Conservation (phyloP, 306 rosid species). For the Quercus alba region DNA sequence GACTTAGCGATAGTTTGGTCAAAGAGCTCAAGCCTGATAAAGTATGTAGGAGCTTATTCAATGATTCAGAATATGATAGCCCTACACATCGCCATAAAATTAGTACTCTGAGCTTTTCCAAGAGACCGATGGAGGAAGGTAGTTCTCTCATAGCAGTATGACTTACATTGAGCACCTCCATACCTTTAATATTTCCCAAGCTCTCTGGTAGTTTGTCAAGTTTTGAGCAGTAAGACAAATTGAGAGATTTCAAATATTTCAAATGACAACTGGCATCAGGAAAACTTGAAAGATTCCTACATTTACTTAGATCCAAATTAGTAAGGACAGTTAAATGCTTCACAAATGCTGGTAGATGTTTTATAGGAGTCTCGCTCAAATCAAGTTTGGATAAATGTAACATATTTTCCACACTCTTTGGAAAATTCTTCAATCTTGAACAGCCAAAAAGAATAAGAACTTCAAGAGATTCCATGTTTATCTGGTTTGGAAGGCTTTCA, state of each 20-base stretch:
- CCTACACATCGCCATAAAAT: neutral
- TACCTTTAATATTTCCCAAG: neutral
- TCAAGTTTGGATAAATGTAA: neutral
- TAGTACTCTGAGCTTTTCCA: neutral
- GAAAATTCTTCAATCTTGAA: no score
- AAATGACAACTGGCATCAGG: neutral
- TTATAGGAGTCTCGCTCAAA: neutral
- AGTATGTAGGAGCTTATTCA: neutral
- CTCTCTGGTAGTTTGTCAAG: neutral
- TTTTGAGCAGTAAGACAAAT: neutral
- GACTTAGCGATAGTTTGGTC: neutral
- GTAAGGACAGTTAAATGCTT: neutral
- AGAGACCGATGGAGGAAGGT: neutral
- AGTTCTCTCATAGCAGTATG: neutral
- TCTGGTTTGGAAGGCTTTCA: no score
- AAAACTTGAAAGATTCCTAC: neutral
- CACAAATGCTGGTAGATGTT: neutral
- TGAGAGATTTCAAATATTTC: no score
- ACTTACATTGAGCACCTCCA: neutral
- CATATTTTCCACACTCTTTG: no score
- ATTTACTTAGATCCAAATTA: neutral
- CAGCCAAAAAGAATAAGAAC: no score
- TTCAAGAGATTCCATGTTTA: no score
- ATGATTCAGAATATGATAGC: no score
- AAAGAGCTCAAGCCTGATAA: neutral